Base-by-base conservation (phyloP, 345 rosid genomes). In the Adansonia digitata region DNA sequence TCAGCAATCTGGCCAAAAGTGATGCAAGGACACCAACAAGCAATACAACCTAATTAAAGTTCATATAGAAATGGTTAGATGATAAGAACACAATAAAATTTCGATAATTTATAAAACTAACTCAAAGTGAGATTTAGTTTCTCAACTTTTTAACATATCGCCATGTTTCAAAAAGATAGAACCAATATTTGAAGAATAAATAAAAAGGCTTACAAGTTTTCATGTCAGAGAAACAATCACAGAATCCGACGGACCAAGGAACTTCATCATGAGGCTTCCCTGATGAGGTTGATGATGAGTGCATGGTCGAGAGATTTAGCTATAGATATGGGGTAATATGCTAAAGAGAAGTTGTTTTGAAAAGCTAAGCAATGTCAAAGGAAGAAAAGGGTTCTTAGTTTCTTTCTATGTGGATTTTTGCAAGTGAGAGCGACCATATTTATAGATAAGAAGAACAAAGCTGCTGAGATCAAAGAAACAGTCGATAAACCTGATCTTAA, bases 1-100 rank as follows among this genome's bases (percentile, higher is more conserved):
- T 91, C 88, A 1, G 90, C 81, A 18, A 87, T 82, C 62, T 78
- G 87, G 15, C 92, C 93, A 56, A 91, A 87, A 0, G 93, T 81
- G 18, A 85, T 35, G 51, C 93, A 89, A 2, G 95, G 93, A 34
- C 91, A 89, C 84, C 84, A 89, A 59, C 69, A 84, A 0, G 88
- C 80, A 43, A 80, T 73, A 72, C 88, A 89, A 20, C 82, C 91
- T 87, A 84, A 24, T n/a, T n/a, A 53, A 27, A 20, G 6, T 66
- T 20, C 42, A 62, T 3, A 39, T 20, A 42, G n/a, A n/a, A n/a
- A n/a, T n/a, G 11, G 24, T 62, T 62, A 31, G 42, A 18, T 17
- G 8, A 51, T 51, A 9, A 18, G 5, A 18, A 5, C n/a, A 51
- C 1, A 17, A 51, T n/a, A 49, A 5, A 51, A 51, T 51, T 17